Evolutionary conservation across 129 eudicot species (phyloP).

Genomic region (Smallanthus sonchifolius): DNA sequence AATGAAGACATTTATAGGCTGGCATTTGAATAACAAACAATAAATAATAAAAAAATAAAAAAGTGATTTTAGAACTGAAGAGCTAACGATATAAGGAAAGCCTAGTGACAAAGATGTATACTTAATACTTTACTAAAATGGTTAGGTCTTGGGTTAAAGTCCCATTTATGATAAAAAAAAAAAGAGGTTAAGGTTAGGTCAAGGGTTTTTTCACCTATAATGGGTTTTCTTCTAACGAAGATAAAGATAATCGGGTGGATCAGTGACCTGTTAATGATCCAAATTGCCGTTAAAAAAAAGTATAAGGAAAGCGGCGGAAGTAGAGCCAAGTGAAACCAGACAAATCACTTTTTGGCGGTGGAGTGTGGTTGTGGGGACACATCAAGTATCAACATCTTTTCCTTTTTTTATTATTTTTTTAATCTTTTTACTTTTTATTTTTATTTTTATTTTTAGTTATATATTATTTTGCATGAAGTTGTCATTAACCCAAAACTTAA

Average conservation of each 20-base stretch:
- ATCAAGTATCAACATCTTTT: neutral
- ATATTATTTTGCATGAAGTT: neutral
- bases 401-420: neutral
- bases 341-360: slow-evolving; percentile 8
- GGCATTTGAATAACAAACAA: neutral
- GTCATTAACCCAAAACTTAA: slow-evolving; percentile 11
- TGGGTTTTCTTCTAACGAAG: too few species aligned
- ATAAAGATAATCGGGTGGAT: too few species aligned
- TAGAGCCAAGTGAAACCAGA: slow-evolving; percentile 5
- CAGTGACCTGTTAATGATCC: too few species aligned
- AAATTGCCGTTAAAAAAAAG: too few species aligned
- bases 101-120: too few species aligned
- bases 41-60: too few species aligned
- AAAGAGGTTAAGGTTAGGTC: too few species aligned
- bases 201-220: too few species aligned
- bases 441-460: neutral
- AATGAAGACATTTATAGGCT: neutral
- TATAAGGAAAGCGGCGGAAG: neutral
- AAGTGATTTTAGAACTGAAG: neutral
- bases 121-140: too few species aligned
- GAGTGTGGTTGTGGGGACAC: slow-evolving; percentile 19
- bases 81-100: neutral
- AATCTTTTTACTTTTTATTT: too few species aligned
- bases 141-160: too few species aligned
- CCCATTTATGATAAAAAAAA: too few species aligned